Conservation (phyloP, 495 filamentous ascomycete species). For the Margaritispora aquatica region DNA sequence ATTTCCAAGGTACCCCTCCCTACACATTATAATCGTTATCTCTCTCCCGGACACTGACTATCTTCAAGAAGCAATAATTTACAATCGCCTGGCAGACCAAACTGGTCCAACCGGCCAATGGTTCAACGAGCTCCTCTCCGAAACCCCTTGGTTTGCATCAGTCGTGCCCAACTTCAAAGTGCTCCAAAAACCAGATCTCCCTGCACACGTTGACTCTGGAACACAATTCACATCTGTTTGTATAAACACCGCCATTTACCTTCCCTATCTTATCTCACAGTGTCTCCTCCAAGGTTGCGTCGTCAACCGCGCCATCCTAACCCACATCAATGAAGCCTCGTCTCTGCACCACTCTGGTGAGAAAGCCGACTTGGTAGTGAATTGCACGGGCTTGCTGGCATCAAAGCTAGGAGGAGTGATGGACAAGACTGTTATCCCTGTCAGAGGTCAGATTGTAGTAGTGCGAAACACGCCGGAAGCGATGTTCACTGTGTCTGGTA, state of each 20-base stretch:
- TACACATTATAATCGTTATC: no score
- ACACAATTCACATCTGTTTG: constrained; percentile 76
- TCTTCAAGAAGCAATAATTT: constrained; percentile 57
- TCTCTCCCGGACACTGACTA: no score
- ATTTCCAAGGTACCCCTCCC: constrained; percentile 56
- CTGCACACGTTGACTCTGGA: constrained; percentile 56
- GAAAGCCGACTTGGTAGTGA: constrained; percentile 67
- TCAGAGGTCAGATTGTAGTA: constrained; percentile 79
- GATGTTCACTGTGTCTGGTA: constrained; percentile 67
- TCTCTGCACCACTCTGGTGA: constrained; percentile 53
- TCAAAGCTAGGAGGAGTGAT: constrained; percentile 73
- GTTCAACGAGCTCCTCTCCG: constrained; percentile 54
- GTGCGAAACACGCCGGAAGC: constrained; percentile 75
- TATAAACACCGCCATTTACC: constrained; percentile 85
- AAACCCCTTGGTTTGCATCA: constrained; percentile 77
- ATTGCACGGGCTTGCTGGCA: constrained; percentile 78
- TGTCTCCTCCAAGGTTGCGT: constrained; percentile 64
- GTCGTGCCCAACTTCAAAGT: constrained; percentile 65
- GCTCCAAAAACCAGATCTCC: constrained; percentile 49
- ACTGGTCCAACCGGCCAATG: constrained; percentile 27
- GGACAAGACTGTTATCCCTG: constrained; percentile 69
- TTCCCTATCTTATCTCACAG: constrained; percentile 74
- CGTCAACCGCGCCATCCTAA: constrained; percentile 51
- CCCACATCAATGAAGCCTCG: constrained; percentile 69
- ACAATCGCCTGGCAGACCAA: constrained; percentile 58